Evolutionary conservation across 192 early-diverging fungal species (phyloP).

Genomic region (Coemansia umbellata): DNA sequence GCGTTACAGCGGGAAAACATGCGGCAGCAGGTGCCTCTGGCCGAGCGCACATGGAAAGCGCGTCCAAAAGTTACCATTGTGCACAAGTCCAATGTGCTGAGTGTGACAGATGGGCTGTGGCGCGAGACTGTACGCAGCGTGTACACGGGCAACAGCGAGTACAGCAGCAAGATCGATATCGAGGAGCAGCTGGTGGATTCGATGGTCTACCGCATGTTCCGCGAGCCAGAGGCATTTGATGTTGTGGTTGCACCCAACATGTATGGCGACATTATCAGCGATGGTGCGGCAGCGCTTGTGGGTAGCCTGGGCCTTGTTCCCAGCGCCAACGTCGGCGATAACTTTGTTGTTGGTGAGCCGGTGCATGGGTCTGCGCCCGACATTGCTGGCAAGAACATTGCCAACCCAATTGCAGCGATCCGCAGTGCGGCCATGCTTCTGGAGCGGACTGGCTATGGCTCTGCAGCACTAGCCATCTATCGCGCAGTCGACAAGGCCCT

Average conservation of each 20-base stretch:
- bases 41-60: conserved; percentile 64
- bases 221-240: conserved; percentile 93
- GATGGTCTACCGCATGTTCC: conserved; percentile 98
- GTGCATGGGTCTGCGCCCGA: conserved; percentile 97
- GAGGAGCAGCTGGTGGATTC: conserved; percentile 99
- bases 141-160: conserved; percentile 60
- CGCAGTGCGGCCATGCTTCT: conserved; percentile 90
- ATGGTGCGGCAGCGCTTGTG: conserved; percentile 94
- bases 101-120: conserved; percentile 94
- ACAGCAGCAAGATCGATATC: conserved; percentile 62
- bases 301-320: conserved; percentile 94
- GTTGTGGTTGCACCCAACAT: conserved; percentile 96
- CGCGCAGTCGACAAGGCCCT: conserved; percentile 81
- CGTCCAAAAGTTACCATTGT: conserved; percentile 85
- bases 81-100: conserved; percentile 97
- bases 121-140: conserved; percentile 83
- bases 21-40: conserved; percentile 54
- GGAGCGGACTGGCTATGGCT: conserved; percentile 73
- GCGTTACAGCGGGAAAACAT: conserved; percentile 74
- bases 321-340: conserved; percentile 94
- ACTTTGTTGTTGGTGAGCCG: conserved; percentile 93
- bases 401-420: conserved; percentile 95
- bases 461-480: conserved; percentile 75
- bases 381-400: conserved; percentile 95
- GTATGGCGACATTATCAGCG: conserved; percentile 97